Evolutionary conservation across 768 basidiomycete genomes (phyloP).

Genomic region (Russula lepida): DNA sequence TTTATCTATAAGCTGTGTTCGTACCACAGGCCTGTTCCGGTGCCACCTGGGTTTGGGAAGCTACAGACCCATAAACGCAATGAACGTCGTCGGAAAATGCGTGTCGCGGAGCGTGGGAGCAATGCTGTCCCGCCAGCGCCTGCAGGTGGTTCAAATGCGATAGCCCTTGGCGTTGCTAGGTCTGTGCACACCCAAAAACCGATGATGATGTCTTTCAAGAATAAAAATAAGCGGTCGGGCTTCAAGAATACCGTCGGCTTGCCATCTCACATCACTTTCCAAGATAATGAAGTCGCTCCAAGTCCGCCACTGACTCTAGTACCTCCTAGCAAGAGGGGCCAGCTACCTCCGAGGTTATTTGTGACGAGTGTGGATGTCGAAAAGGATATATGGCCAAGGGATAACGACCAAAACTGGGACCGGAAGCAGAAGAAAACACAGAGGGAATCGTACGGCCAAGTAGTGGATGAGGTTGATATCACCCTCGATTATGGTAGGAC

Average conservation of each 20-base stretch:
- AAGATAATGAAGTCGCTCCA: conserved; percentile 20
- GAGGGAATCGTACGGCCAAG: conserved; percentile 18
- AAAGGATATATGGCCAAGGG: conserved; percentile 32
- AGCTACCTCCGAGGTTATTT: conserved; percentile 53
- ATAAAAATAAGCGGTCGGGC: conserved; percentile 69
- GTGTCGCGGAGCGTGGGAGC: conserved; percentile 28
- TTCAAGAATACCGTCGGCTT: conserved; percentile 46
- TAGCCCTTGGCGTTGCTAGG: conserved; percentile 34
- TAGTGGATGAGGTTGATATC: conserved; percentile 13
- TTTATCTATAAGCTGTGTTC: neutral
- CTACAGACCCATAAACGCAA: conserved; percentile 49
- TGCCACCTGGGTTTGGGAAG: conserved; percentile 57
- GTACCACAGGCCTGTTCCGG: conserved; percentile 19
- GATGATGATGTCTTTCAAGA: conserved; percentile 53
- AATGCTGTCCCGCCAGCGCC: conserved; percentile 17
- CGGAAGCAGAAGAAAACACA: conserved; percentile 32
- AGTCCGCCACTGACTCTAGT: conserved; percentile 34
- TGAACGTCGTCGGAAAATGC: conserved; percentile 44
- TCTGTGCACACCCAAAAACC: conserved; percentile 19
- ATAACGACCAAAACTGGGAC: conserved; percentile 10
- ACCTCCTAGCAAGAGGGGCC: conserved; percentile 56
- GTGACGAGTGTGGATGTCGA: conserved; percentile 70
- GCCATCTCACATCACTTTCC: conserved; percentile 49
- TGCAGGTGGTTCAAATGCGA: conserved; percentile 36
- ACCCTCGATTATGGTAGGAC: conserved; percentile 33